phyloP scores from a whole-genome alignment of 805 yeast species.

The Spathaspora sp. region DNA sequence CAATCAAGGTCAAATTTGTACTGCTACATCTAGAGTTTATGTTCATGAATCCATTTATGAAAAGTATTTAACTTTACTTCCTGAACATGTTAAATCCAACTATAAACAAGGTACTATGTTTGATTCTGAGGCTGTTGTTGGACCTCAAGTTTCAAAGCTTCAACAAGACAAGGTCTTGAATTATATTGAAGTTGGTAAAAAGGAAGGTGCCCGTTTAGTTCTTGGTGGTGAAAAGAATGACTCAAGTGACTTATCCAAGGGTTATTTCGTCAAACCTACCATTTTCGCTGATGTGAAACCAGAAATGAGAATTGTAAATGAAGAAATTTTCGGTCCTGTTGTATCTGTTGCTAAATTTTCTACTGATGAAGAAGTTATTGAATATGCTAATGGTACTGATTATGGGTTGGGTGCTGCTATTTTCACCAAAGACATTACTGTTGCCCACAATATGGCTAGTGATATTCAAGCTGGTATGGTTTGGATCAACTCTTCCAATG shows the following conservation, averaged over 20 bases:
- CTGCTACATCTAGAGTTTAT: conserved; percentile 61
- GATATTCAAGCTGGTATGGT: conserved; percentile 44
- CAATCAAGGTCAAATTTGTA: conserved; percentile 68
- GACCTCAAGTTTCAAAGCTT: conserved; percentile 57
- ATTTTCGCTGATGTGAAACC: conserved; percentile 69
- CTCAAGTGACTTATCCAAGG: conserved; percentile 40
- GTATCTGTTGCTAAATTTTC: conserved; percentile 63
- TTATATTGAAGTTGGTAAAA: conserved; percentile 41
- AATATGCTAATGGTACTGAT: conserved; percentile 64
- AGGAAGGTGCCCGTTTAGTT: conserved; percentile 41
- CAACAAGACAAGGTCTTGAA: conserved; percentile 53
- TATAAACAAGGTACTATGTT: conserved; percentile 60
- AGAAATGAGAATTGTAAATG: conserved; percentile 62
- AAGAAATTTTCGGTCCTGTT: conserved; percentile 90
- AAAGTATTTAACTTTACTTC: conserved; percentile 43
- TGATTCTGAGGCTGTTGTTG: conserved; percentile 44
- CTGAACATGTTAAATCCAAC: conserved; percentile 40
- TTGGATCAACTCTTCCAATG: conserved; percentile 46
- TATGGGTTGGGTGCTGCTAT: conserved; percentile 85
- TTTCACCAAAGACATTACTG: conserved; percentile 63
- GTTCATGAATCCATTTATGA: conserved; percentile 57
- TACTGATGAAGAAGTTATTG: conserved; percentile 64
- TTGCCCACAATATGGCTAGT: conserved; percentile 62
- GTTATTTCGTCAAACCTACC: conserved; percentile 73
- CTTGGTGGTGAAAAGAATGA: conserved; percentile 42